Base-by-base conservation (phyloP, 202 grass and related monocot genomes). In the Elaeis oleifera region DNA sequence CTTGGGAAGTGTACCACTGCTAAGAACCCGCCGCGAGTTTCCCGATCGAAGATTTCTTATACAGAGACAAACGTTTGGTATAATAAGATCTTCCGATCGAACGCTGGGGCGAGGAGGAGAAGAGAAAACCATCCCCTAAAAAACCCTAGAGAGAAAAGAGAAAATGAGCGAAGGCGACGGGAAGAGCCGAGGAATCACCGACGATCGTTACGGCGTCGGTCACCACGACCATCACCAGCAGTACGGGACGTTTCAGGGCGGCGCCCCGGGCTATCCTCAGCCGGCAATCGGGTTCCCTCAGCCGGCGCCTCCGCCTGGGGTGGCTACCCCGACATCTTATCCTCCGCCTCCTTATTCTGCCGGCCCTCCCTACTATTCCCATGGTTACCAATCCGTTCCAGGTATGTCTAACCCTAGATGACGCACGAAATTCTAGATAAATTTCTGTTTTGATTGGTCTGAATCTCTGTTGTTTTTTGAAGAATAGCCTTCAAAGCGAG, bases 201-300 rank as follows among this genome's bases (percentile, higher is more conserved):
- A 6, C 36, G 36, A 44, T 44, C 36, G 0, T 0, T 44, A 53
- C 28, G 74, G 18, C 68, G 29, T 67, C 48, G 72, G 71, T 5
- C 71, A 79, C 28, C 75, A 70, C 23, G 73, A 51, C 26, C 76
- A 49, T 14, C 79, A 90, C 58, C 71, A 76, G 24, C 75, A 79
- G 64, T 86, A 90, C 60, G 87, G 87, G 58, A 83, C 87, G 51
- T 90, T 90, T 75, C 64, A 65, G 3, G 70, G 64, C 18, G 74
- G 63, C 25, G 71, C 70, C 6, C 44, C 39, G 27, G 76, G 77
- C 25, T 76, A 71, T 62, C 61, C 31, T 6, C 71, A 79, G 22
- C 61, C 79, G 26, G 75, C 77, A 59, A 64, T 90, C 48, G 87
- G 87, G 16, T 90, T 78, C 61, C 83, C 87, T 0, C 82, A 86